phyloP scores from a whole-genome alignment of 345 rosid species.

The Arabidopsis thaliana region TAIR10.1 NC_003075.7:17935001-17935500 shows the following conservation, averaged over 20 bases:
- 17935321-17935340: not conserved
- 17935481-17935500: not conserved
- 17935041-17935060: not conserved
- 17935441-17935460: constrained; percentile 36
- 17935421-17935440: not conserved
- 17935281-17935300: constrained; percentile 17
- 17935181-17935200: constrained; percentile 69
- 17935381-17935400: too few relatives aligned
- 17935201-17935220: constrained; percentile 48
- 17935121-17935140: constrained; percentile 43
- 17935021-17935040: constrained; percentile 79
- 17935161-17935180: constrained; percentile 79
- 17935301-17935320: not conserved
- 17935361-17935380: constrained; percentile 5
- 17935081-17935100: not conserved
- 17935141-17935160: constrained; percentile 84
- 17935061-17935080: not conserved
- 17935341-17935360: too few relatives aligned
- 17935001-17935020: constrained; percentile 85
- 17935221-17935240: too few relatives aligned
- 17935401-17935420: not conserved
- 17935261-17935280: constrained; percentile 15
- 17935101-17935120: not conserved
- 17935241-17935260: not conserved
- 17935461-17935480: constrained; percentile 12